phyloP scores from a whole-genome alignment of 2,329 filamentous ascomycete genomes.

The Paecilomyces fulvus region DNA sequence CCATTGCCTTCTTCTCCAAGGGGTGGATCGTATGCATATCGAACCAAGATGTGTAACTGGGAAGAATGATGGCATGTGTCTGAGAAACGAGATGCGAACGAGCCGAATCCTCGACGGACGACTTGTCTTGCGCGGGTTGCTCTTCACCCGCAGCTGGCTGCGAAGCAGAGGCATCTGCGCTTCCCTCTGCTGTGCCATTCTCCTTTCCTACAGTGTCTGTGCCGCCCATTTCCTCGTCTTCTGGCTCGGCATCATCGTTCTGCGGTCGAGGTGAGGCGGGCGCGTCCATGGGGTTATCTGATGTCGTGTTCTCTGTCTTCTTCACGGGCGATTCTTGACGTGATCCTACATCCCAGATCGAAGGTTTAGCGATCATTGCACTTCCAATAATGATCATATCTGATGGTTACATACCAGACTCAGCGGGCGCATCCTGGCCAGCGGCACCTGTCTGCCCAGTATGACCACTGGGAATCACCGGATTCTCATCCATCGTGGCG shows the following conservation, averaged over 20 bases:
- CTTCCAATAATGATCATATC: background rate
- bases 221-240: constrained; percentile 77
- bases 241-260: constrained; percentile 47
- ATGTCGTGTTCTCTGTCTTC: constrained; percentile 25
- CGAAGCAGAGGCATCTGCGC: constrained; percentile 35
- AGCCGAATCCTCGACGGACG: constrained; percentile 73
- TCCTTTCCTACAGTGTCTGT: constrained; percentile 40
- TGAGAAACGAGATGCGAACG: constrained; percentile 88
- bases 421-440: constrained; percentile 20
- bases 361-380: background rate
- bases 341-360: constrained; percentile 21
- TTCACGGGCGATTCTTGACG: constrained; percentile 23
- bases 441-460: constrained; percentile 18
- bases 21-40: constrained; percentile 91
- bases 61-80: constrained; percentile 90
- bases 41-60: constrained; percentile 98
- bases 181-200: constrained; percentile 36
- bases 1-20: constrained; percentile 87
- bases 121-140: constrained; percentile 61
- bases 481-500: constrained; percentile 30
- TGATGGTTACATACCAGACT: background rate
- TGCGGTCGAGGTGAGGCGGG: constrained; percentile 57
- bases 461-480: constrained; percentile 16
- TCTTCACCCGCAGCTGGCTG: constrained; percentile 44
- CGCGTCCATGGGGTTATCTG: constrained; percentile 62